phyloP scores from a whole-genome alignment of 1,284 basidiomycete genomes.

The Ganoderma sinense region DNA sequence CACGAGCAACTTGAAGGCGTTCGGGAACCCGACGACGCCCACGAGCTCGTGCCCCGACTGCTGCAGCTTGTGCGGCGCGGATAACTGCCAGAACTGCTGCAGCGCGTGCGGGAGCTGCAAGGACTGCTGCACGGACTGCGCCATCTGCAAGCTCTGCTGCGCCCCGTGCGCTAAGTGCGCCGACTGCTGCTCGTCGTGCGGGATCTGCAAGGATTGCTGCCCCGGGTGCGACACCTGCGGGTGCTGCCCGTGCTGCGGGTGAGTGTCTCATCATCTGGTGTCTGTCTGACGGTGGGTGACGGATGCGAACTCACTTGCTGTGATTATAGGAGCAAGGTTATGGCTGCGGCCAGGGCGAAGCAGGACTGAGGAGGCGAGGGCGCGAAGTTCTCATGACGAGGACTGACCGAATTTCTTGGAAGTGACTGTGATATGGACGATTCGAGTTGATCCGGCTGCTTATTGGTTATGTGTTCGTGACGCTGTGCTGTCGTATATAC shows the following conservation, averaged over 20 bases:
- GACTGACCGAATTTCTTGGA: neutral
- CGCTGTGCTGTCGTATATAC: neutral
- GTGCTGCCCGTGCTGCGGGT: slow-evolving; percentile 1
- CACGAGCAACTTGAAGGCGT: neutral
- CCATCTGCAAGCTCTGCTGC: neutral
- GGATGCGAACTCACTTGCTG: neutral
- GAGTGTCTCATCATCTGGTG: neutral
- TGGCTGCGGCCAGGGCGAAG: neutral
- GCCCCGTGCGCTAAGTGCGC: neutral
- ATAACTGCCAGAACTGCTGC: neutral
- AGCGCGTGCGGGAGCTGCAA: neutral
- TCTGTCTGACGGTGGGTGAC: neutral
- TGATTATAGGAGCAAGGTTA: neutral
- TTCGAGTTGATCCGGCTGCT: neutral
- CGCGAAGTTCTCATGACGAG: neutral
- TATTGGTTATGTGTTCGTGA: neutral
- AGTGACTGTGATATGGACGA: neutral
- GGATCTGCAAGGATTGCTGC: neutral
- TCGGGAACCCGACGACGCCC: neutral
- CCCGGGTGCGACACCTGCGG: neutral
- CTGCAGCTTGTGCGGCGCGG: neutral
- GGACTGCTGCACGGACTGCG: neutral
- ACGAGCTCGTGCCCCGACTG: neutral
- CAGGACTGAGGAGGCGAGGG: neutral
- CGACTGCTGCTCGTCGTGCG: neutral